Evolutionary conservation across 306 rosid species (phyloP).

Genomic region (Senna siamea): DNA sequence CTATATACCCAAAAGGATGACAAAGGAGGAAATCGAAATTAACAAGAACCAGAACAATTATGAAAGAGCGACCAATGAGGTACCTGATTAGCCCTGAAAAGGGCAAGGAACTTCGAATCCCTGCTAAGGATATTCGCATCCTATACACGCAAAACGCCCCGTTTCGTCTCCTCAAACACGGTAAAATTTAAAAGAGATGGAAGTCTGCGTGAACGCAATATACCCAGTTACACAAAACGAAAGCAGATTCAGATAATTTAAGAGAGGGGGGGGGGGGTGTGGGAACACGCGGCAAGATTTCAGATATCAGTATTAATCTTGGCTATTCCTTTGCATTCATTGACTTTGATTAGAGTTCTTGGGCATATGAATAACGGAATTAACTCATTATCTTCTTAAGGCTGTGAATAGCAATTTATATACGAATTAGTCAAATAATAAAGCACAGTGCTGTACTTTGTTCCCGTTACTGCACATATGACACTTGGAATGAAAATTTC

Average conservation of each 20-base stretch:
- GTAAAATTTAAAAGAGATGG: neutral
- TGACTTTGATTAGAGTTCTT: no score
- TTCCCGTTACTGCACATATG: no score
- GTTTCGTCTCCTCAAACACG: neutral
- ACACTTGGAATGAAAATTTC: no score
- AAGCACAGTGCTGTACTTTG: no score
- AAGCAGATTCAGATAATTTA: neutral
- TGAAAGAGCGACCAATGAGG: neutral
- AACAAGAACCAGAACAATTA: conserved; percentile 3
- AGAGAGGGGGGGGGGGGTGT: no score
- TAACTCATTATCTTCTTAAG: no score
- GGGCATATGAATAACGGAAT: no score
- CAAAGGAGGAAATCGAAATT: neutral
- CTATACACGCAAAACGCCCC: neutral
- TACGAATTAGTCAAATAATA: no score
- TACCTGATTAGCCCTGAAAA: conserved; percentile 75
- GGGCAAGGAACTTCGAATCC: conserved; percentile 61
- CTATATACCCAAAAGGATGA: neutral
- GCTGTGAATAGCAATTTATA: no score
- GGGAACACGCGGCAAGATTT: no score
- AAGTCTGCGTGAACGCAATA: neutral
- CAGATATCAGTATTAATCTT: no score
- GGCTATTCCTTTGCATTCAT: no score
- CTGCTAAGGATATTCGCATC: conserved; percentile 47
- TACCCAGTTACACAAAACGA: neutral